Evolutionary conservation across 331 rosid genomes (phyloP), one percentile per base, ranked within the genome.

Genomic region (Saraca asoca): DNA sequence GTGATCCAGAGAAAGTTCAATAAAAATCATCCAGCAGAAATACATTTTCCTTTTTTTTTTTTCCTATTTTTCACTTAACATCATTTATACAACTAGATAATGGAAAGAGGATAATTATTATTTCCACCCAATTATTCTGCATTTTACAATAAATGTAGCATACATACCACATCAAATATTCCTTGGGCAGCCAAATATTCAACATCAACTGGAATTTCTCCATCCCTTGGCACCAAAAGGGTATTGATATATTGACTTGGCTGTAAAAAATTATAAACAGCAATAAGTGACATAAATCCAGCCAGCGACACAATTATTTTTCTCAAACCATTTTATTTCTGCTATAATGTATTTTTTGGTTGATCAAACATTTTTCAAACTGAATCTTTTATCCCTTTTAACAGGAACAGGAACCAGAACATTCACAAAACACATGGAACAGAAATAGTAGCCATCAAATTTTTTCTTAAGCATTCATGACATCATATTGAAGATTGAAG

Each of bases 141-240:
- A 52, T 15, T 45, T 58, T 39, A 60, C 13, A 72, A 61, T 10
- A 58, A 43, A 62, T 51, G 42, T 63, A n/a, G 52, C 53, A 38
- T 42, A 73, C 91, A 67, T 87, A 87, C 98, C 98, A 89, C 95
- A 44, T 91, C 88, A 73, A 66, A 68, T 69, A 91, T 85, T 81
- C 95, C 90, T 81, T 83, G 84, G 66, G 87, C 72, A 75, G 89
- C 81, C 86, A 88, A 75, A 72, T 31, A 12, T 20, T 83, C 85
- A 69, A 19, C 58, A 75, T 91, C 87, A 58, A 87, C 81, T 10
- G 82, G 80, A 83, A 91, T 77, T 64, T 82, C 85, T 44, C 92
- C 83, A 13, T 80, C 81, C 77, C 78, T 85, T 56, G 98, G 92
- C 69, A 87, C 95, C 78, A 91, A 77, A 52, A 87, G 70, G 33